Evolutionary conservation across 805 yeast genomes (phyloP).

Genomic region (Martiniozyma abietophila): DNA sequence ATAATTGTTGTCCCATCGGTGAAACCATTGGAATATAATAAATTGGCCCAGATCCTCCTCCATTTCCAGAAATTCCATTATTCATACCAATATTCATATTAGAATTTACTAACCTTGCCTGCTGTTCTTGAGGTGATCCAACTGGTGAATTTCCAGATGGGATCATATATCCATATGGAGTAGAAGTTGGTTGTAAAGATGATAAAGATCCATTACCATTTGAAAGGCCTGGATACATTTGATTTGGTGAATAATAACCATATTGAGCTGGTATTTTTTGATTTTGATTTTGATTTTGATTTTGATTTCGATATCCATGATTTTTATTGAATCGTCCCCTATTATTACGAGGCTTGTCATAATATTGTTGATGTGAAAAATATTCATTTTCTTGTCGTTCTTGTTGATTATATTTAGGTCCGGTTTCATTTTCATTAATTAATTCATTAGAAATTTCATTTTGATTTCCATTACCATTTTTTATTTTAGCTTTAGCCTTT

Average conservation of each 20-base stretch:
- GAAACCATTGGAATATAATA: constrained; percentile 10
- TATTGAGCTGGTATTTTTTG: constrained; percentile 1
- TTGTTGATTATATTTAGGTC: constrained; percentile 1
- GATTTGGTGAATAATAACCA: constrained; percentile 6
- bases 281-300: constrained; percentile 1
- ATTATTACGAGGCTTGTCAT: too few relatives aligned
- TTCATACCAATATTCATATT: too few relatives aligned
- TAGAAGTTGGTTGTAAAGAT: constrained; percentile 1
- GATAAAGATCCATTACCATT: too few relatives aligned
- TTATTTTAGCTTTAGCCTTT: constrained; percentile 16
- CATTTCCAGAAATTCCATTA: too few relatives aligned
- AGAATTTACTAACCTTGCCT: too few relatives aligned
- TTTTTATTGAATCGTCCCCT: constrained; percentile 3
- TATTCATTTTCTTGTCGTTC: too few relatives aligned
- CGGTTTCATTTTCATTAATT: neutral
- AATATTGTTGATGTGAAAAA: too few relatives aligned
- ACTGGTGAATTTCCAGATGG: constrained; percentile 8
- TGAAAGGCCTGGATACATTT: neutral
- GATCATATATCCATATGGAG: constrained; percentile 2
- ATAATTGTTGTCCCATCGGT: too few relatives aligned
- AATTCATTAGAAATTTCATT: neutral
- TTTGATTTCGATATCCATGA: neutral
- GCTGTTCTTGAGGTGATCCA: constrained; percentile 7
- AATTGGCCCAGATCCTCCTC: constrained; percentile 4
- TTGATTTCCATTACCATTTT: constrained; percentile 10